Base-by-base conservation (phyloP, 2,329 filamentous ascomycete genomes). In the Calonectria crousiana region DNA sequence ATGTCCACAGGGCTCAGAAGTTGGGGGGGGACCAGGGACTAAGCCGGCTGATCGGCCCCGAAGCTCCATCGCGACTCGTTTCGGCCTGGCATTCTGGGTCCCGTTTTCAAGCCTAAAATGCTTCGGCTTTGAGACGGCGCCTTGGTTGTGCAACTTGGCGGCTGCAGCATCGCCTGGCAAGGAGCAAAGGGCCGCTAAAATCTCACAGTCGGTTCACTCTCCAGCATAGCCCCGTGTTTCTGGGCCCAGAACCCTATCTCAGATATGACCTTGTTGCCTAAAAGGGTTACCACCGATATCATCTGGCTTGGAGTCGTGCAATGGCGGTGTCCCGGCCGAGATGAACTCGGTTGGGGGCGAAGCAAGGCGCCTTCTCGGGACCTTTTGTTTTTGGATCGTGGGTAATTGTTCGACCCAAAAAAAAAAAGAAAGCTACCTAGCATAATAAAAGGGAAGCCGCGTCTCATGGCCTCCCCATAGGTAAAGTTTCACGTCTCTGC, bases 141-240 rank as follows among this genome's bases (percentile, higher is more conserved):
- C n/a, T 8, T 41, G 10, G 4, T 38, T 28, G 26, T 47, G 8
- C 14, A 65, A 38, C 14, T 28, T 20, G 23, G 23, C 9, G 32
- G 65, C 65, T 30, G 6, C n/a, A 67, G 20, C 26, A 34, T 56
- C 49, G 49, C 65, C 67, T 60, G 34, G 56, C 23, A 18, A 41
- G 56, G 32, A 28, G 36, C 56, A 28, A 20, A 60, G 56, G 23
- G 32, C 56, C 56, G 60, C 69, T 71, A 71, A 71, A 71, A 66
- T 71, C 69, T 71, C 36, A 71, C 69, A 66, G 36, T 23, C 41
- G 14, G 66, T 26, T 26, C 8, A 18, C n/a, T 13, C 49, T 53
- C 20, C 18, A 32, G 36, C 26, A 52, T 67, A 36, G 65, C 36
- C 65, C 65, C 53, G 44, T 47, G 44, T 23, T 30, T 14, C 26